phyloP scores from a whole-genome alignment of 1,284 basidiomycete species.

The Leucoagaricus sp. region DNA sequence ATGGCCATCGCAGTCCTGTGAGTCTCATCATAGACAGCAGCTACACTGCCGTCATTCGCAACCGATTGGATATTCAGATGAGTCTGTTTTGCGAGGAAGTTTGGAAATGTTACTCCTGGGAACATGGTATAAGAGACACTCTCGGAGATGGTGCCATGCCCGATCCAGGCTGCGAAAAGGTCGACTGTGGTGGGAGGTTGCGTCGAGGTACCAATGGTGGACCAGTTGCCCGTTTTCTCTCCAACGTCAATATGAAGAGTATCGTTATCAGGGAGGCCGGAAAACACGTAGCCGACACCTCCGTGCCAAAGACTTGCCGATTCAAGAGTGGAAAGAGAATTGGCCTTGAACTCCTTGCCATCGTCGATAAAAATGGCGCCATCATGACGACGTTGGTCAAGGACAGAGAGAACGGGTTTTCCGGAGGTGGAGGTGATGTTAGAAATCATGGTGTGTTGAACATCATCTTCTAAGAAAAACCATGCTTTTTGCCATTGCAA shows the following conservation, averaged over 20 bases:
- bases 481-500: constrained; percentile 68
- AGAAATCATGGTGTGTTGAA: constrained; percentile 63
- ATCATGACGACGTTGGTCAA: constrained; percentile 58
- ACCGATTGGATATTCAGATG: constrained; percentile 35
- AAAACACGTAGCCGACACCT: constrained; percentile 55
- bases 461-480: constrained; percentile 69
- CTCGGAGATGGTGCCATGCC: constrained; percentile 39
- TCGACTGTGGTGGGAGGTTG: constrained; percentile 52
- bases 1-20: constrained; percentile 42
- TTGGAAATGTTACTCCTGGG: constrained; percentile 43
- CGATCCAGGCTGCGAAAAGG: constrained; percentile 63
- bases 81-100: constrained; percentile 34
- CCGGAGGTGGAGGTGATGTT: constrained; percentile 44
- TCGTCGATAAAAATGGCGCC: constrained; percentile 49
- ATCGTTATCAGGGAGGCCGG: constrained; percentile 25
- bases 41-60: constrained; percentile 43
- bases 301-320: constrained; percentile 55
- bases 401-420: constrained; percentile 58
- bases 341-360: constrained; percentile 16
- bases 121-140: constrained; percentile 54
- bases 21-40: constrained; percentile 41
- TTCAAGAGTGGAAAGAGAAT: constrained; percentile 15
- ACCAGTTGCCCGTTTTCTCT: constrained; percentile 58
- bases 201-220: constrained; percentile 60
- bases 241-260: constrained; percentile 51